phyloP scores from a whole-genome alignment of 2,329 filamentous ascomycete genomes.

The Pseudocercospora pini-densiflorae region DNA sequence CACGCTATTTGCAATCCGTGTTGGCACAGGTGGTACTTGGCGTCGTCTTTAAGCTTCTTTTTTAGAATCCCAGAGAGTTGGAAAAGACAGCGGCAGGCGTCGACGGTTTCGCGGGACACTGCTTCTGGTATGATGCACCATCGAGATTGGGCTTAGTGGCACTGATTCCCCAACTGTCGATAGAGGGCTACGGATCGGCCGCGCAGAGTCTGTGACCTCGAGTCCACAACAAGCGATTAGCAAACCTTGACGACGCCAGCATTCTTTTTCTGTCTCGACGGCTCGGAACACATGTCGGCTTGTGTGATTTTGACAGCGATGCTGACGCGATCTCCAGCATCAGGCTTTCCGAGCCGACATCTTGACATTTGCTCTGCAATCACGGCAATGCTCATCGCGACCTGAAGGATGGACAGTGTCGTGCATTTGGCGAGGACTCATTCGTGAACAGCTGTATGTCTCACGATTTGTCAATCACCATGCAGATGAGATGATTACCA shows the following conservation, averaged over 20 bases:
- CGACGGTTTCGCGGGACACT: not conserved
- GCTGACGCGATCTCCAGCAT: conserved; percentile 17
- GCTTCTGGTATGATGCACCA: not conserved
- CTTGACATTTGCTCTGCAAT: not conserved
- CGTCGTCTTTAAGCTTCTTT: conserved; percentile 21
- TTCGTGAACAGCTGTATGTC: not conserved
- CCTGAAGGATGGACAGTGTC: not conserved
- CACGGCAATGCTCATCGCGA: not conserved
- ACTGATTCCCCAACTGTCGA: conserved; percentile 2
- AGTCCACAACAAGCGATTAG: not conserved
- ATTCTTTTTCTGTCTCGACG: conserved; percentile 10
- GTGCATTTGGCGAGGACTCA: not conserved
- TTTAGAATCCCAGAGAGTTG: conserved; percentile 9
- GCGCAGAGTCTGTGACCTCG: not conserved
- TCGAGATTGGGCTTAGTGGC: not conserved
- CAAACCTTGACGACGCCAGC: not conserved
- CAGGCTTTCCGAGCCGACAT: conserved; percentile 16
- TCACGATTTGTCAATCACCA: not conserved
- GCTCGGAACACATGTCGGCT: conserved; percentile 2
- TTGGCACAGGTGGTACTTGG: not conserved
- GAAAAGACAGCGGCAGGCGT: conserved; percentile 2
- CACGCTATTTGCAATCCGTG: conserved; percentile 16
- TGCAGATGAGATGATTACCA: not conserved
- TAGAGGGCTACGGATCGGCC: not conserved
- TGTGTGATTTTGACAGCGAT: not conserved